Base-by-base conservation (phyloP, 2,329 filamentous ascomycete genomes). In the Fusarium chuoi region DNA sequence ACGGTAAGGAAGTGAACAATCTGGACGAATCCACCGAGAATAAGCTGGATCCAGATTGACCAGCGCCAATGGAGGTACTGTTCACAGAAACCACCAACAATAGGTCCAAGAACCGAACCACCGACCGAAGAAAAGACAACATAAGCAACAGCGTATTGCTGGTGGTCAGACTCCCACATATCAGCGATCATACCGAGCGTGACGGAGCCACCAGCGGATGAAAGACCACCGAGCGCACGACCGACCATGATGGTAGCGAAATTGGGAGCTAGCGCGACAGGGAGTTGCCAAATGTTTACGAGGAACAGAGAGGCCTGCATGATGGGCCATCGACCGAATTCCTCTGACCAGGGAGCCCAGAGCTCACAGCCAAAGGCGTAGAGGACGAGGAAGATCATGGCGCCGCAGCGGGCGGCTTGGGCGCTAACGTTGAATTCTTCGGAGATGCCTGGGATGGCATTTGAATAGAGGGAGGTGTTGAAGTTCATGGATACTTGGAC, bases 351-450 rank as follows among this genome's bases (percentile, higher is more conserved):
- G 0, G 94, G 94, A 0, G 94, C 94, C 94, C 94, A 96, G 0
- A 96, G 87, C 81, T 96, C 94, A 80, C 94, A 96, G 41, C 94
- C 94, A 79, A 96, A 95, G 42, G 93, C 94, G 80, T 97, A 96
- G 5, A 91, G 82, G 57, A 96, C 87, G 44, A 97, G 83, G 83
- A 96, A 96, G 71, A 95, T 89, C 83, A 93, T 92, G 67, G 93
- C 92, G 79, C 94, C 94, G 64, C 89, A 88, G 62, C 93, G 89
- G 9, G 91, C 93, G 8, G 88, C 90, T 80, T 94, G 92, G 35
- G 84, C 84, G 70, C 90, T 92, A 70, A 96, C 91, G 52, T 83
- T 75, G 74, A 93, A 96, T 69, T 94, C 87, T 26, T 91, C 84
- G 0, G 88, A 85, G 57, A 94, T 93, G 30, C 92, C 91, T 3